Evolutionary conservation across 148 eudicot genomes (phyloP).

Genomic region (Drosera capensis): DNA sequence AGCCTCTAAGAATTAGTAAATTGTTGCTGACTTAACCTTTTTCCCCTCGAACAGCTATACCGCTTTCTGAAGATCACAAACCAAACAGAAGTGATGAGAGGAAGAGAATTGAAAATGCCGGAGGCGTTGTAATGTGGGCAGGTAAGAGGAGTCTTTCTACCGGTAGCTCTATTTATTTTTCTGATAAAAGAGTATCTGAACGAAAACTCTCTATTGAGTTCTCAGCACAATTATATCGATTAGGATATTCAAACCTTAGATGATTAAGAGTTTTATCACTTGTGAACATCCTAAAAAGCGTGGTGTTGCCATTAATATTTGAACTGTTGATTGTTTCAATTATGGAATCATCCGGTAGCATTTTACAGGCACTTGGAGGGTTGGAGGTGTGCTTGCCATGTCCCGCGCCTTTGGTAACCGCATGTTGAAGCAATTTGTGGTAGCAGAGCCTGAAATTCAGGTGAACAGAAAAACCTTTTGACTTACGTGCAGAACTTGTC

Average conservation of each 20-base stretch:
- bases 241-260: too few species aligned
- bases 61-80: constrained; percentile 96
- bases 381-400: constrained; percentile 98
- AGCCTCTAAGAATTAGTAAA: neutral
- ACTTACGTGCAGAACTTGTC: neutral
- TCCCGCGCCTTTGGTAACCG: constrained; percentile 99
- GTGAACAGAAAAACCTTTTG: constrained; percentile 11
- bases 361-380: constrained; percentile 94
- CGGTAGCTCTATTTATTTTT: neutral
- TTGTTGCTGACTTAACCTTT: constrained; percentile 4
- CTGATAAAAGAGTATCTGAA: too few species aligned
- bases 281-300: neutral
- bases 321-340: neutral
- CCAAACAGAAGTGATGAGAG: constrained; percentile 94
- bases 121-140: constrained; percentile 98
- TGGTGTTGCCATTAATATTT: neutral
- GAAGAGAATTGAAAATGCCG: constrained; percentile 90
- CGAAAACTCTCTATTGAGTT: too few species aligned
- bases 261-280: too few species aligned
- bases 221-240: too few species aligned
- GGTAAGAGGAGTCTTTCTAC: constrained; percentile 24
- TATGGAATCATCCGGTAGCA: neutral
- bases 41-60: constrained; percentile 53
- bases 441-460: constrained; percentile 99
- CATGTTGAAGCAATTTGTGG: constrained; percentile 91